Evolutionary conservation across 2,329 filamentous ascomycete genomes (phyloP), one percentile per base, ranked within the genome.

Genomic region (Thelonectria discophora): DNA sequence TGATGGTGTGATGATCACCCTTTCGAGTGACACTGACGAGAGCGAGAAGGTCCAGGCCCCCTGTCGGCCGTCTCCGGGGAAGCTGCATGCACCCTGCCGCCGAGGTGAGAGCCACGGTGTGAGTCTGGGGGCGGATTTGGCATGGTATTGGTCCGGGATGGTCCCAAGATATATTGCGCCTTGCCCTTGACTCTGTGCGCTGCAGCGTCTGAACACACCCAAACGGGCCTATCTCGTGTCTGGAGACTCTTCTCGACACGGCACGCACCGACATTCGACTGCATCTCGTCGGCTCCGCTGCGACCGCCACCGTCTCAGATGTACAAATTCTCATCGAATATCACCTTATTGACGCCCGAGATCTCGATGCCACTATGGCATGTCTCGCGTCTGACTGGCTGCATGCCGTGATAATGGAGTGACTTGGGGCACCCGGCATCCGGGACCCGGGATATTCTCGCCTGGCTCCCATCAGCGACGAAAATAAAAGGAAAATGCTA

Each of bases 1-100:
- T 40, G 34, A 62, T 70, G 68, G 67, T 60, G 62, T 67, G 68
- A 70, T 64, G 47, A 37, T 37, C 34, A 37, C 34, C 34, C 11
- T 30, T 30, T 30, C 8, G 7, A 30, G 27, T 30, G 27, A 30
- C 27, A 5, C 27, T 37, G 34, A 57, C 40, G 60, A 64, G 63
- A 39, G 55, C 53, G 11, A 37, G 15, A 37, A 5, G 27, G 27
- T 30, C 27, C 27, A 30, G 27, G 27, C 4, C 34, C 34, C 34
- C 12, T 37, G 34, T 67, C 66, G 66, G 66, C 52, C 55, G 55
- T 54, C 45, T 59, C 61, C 66, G 66, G 65, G 55, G 42, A 51
- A 3, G 27, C 27, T 30, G 5, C 3, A 30, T 30, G 27, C 8
- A 30, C 34, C 15, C 34, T 37, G 34, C 34, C 27, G 27, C 34